phyloP scores from a whole-genome alignment of 345 rosid species.

The Citrus maxima region DNA sequence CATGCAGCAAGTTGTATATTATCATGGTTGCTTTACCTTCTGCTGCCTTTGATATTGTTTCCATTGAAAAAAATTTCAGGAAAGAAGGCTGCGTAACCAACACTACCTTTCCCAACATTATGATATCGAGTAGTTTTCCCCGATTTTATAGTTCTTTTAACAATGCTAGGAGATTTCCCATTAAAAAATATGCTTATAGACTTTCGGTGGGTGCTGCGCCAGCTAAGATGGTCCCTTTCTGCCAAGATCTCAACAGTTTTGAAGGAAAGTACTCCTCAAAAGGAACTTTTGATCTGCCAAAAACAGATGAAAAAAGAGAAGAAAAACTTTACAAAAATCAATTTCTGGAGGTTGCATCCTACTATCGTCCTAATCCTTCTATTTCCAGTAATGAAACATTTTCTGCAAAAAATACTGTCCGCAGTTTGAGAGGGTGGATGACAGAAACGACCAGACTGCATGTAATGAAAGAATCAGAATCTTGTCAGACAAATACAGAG shows the following conservation, averaged over 20 bases:
- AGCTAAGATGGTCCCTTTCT: slow-evolving; percentile 34
- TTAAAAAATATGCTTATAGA: slow-evolving; percentile 2
- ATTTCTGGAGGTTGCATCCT: not conserved
- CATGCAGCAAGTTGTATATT: not conserved
- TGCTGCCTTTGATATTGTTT: not conserved
- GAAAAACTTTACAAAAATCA: slow-evolving; percentile 10
- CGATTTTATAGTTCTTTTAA: slow-evolving; percentile 20
- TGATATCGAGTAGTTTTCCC: slow-evolving; percentile 23
- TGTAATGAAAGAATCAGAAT: slow-evolving; percentile 10
- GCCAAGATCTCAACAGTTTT: too few species aligned
- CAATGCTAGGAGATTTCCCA: slow-evolving; percentile 11
- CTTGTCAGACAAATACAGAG: not conserved
- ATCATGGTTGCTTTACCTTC: not conserved
- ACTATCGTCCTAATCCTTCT: not conserved
- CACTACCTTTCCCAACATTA: slow-evolving; percentile 17
- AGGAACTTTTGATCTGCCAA: too few species aligned
- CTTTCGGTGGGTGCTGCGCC: slow-evolving; percentile 26
- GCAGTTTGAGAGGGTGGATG: slow-evolving; percentile 23
- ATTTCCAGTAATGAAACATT: not conserved
- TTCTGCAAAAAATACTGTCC: not conserved
- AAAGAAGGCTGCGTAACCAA: slow-evolving; percentile 25
- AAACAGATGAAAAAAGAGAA: too few species aligned
- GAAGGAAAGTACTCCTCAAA: too few species aligned
- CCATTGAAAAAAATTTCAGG: slow-evolving; percentile 26
- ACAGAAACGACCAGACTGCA: slow-evolving; percentile 22